Conservation (phyloP, 2,329 filamentous ascomycete genomes). For the Aspergillus chevalieri region DNA sequence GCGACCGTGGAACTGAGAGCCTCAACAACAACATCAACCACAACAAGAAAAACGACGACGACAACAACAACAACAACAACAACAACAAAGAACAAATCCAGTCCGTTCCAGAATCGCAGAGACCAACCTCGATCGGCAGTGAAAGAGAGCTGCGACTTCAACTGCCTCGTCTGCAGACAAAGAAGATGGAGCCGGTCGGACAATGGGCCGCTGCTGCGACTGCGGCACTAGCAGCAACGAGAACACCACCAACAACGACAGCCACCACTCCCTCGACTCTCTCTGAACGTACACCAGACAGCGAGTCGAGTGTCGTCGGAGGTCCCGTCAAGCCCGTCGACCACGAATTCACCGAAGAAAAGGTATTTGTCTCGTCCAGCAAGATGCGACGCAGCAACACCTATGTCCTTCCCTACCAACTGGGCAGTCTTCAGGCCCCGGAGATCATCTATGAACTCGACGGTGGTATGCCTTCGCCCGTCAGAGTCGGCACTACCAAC, state of each 20-base stretch:
- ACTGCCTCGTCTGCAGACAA: constrained; percentile 21
- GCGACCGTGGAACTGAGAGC: background rate
- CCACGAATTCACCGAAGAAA: constrained; percentile 13
- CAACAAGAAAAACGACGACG: too few species aligned
- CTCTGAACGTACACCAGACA: background rate
- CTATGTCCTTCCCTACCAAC: constrained; percentile 13
- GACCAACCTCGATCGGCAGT: constrained; percentile 13
- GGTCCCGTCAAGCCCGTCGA: background rate
- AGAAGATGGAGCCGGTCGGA: constrained; percentile 5
- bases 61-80: background rate
- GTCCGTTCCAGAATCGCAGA: background rate
- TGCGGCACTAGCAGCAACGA: background rate
- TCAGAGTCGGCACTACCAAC: constrained; percentile 5
- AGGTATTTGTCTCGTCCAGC: constrained; percentile 18
- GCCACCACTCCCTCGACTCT: constrained; percentile 1
- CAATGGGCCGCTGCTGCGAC: background rate
- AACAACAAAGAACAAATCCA: background rate
- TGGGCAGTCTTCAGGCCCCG: constrained; percentile 14
- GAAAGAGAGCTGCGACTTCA: constrained; percentile 18
- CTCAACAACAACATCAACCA: background rate
- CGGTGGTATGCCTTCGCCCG: constrained; percentile 18
- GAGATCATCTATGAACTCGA: constrained; percentile 30
- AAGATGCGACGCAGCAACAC: constrained; percentile 11
- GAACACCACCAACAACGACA: background rate
- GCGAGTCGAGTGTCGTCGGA: background rate